Conservation (phyloP, 2,329 filamentous ascomycete genomes). For the Fusarium anthophilum region DNA sequence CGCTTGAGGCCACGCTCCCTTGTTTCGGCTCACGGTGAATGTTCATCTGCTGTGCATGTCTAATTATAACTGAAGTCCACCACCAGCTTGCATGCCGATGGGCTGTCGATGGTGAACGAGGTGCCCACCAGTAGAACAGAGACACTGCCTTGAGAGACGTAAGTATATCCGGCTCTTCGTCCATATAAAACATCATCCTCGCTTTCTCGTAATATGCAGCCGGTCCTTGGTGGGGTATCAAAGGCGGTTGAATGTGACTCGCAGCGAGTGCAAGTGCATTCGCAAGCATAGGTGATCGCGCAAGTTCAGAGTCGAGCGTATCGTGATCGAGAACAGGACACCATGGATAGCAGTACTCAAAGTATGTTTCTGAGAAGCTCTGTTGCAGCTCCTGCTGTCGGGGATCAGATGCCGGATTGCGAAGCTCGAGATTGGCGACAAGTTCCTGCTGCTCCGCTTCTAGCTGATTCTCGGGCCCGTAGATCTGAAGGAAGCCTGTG, state of each 20-base stretch:
- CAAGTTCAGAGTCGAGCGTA: slow-evolving; percentile 44
- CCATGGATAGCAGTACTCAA: slow-evolving; percentile 54
- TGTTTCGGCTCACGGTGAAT: slow-evolving; percentile 51
- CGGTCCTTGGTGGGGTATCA: slow-evolving; percentile 51
- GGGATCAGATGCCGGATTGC: slow-evolving; percentile 26
- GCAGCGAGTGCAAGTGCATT: slow-evolving; percentile 52
- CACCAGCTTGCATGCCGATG: slow-evolving; percentile 55
- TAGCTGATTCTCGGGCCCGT: slow-evolving; percentile 46
- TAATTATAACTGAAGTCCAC: slow-evolving; percentile 55
- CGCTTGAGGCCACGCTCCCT: background rate
- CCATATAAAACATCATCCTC: slow-evolving; percentile 52
- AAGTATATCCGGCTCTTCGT: slow-evolving; percentile 51
- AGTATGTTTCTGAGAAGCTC: slow-evolving; percentile 54
- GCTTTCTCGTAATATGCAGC: slow-evolving; percentile 53
- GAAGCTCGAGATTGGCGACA: slow-evolving; percentile 40
- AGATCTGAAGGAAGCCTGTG: slow-evolving; percentile 49
- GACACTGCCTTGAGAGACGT: slow-evolving; percentile 49
- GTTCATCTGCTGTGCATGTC: slow-evolving; percentile 56
- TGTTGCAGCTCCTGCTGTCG: slow-evolving; percentile 46
- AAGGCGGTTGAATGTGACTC: slow-evolving; percentile 53
- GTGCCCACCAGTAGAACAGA: slow-evolving; percentile 58
- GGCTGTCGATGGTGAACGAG: slow-evolving; percentile 49
- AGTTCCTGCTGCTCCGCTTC: slow-evolving; percentile 45
- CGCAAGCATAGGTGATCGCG: slow-evolving; percentile 47
- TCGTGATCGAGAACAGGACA: slow-evolving; percentile 52